Percentiles rank a stretch among this genome's conserved stretches.
These are phyloP conservation scores for Rhizoctonia solani DNA, from an alignment of 1,284 basidiomycete genomes.

Conservation along the genomic window DNA sequence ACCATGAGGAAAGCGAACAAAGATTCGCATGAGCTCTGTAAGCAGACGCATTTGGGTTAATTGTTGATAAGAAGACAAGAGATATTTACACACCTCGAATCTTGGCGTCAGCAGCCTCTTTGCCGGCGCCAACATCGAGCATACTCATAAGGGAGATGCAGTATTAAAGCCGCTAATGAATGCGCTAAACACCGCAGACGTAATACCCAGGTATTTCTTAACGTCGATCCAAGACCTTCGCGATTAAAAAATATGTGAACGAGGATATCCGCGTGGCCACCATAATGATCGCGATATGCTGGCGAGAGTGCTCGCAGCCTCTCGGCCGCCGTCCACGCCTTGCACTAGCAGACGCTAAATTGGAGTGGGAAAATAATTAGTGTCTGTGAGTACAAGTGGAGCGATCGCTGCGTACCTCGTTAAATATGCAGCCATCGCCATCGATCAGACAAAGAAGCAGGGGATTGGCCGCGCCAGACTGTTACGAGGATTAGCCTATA, in stretches of 20 bases:
- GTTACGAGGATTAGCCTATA: background rate
- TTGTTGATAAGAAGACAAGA: conserved; percentile 8
- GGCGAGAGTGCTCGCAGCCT: conserved; percentile 57
- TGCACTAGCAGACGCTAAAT: conserved; percentile 54
- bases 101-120: conserved; percentile 74
- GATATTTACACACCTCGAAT: conserved; percentile 58
- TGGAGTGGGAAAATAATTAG: conserved; percentile 53
- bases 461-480: conserved; percentile 47
- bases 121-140: conserved; percentile 70
- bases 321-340: conserved; percentile 61
- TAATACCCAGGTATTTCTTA: conserved; percentile 49
- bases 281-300: conserved; percentile 54
- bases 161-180: conserved; percentile 70
- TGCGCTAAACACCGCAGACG: conserved; percentile 55
- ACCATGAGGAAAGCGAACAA: conserved; percentile 63
- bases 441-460: conserved; percentile 62
- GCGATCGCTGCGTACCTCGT: background rate
- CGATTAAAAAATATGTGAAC: conserved; percentile 70
- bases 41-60: background rate
- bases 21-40: conserved; percentile 60
- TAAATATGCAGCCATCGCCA: conserved; percentile 58
- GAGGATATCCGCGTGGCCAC: conserved; percentile 55
- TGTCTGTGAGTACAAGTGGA: background rate
- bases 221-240: conserved; percentile 60
- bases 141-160: conserved; percentile 65